phyloP scores from a whole-genome alignment of 495 filamentous ascomycete species.

The Daldinia vernicosa region DNA sequence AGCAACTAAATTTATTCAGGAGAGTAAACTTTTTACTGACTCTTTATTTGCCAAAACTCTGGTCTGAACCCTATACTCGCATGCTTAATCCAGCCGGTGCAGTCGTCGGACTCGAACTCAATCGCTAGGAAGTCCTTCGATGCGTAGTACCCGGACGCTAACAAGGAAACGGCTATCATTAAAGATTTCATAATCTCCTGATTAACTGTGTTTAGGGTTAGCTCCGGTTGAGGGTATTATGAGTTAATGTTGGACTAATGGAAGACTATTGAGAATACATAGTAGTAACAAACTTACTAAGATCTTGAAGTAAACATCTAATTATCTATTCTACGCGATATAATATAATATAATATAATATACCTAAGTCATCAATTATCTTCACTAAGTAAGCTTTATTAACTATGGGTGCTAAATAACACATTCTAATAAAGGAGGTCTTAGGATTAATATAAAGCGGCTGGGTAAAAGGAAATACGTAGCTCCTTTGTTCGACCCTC shows the following conservation, averaged over 20 bases:
- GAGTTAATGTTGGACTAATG: not conserved
- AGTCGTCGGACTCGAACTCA: constrained; percentile 30
- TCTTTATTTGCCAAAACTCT: constrained; percentile 31
- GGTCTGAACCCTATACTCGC: constrained; percentile 24
- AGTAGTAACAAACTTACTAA: too few species aligned
- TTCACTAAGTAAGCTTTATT: too few species aligned
- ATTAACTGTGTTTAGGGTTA: not conserved
- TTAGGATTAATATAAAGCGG: not conserved
- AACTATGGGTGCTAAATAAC: not conserved
- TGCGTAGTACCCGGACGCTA: constrained; percentile 9
- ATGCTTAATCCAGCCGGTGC: constrained; percentile 24
- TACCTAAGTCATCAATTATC: too few species aligned
- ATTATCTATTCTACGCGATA: too few species aligned
- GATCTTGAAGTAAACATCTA: too few species aligned
- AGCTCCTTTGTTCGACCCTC: not conserved
- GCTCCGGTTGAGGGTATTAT: not conserved
- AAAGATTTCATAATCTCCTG: constrained; percentile 7
- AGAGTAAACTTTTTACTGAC: constrained; percentile 7
- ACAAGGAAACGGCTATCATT: not conserved
- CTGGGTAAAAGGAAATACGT: not conserved
- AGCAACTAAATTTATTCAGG: not conserved
- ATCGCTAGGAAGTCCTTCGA: constrained; percentile 19
- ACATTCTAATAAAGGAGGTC: not conserved
- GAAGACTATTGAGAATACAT: too few species aligned
- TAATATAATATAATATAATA: too few species aligned